phyloP scores from a whole-genome alignment of 2,329 filamentous ascomycete species.

The Hymenoscyphus repandus region DNA sequence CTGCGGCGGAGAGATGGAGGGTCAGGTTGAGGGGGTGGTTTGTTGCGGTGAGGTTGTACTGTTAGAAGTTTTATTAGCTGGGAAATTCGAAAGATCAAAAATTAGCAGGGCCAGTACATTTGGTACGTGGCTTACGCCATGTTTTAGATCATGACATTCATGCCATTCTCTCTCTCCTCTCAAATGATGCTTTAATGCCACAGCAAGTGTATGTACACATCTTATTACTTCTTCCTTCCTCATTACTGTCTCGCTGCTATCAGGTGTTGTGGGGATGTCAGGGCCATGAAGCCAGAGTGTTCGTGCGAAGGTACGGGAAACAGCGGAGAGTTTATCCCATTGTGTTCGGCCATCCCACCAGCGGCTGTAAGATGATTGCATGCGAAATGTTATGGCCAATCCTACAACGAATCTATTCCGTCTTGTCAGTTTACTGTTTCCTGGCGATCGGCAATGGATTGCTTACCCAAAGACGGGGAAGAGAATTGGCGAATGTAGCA shows the following conservation, averaged over 20 bases:
- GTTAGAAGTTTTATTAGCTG: not conserved
- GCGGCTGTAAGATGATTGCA: constrained; percentile 16
- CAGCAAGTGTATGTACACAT: constrained; percentile 7
- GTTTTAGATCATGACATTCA: constrained; percentile 6
- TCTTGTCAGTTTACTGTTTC: not conserved
- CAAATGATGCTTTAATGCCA: constrained; percentile 14
- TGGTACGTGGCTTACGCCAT: constrained; percentile 5
- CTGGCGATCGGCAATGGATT: not conserved
- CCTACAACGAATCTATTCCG: constrained; percentile 14
- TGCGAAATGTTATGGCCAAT: constrained; percentile 16
- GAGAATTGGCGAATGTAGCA: constrained; percentile 12
- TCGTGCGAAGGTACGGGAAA: constrained; percentile 14
- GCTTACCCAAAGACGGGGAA: constrained; percentile 15
- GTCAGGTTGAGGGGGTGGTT: constrained; percentile 22
- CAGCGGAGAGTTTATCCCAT: constrained; percentile 15
- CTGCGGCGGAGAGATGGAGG: constrained; percentile 15
- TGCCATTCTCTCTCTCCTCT: constrained; percentile 12
- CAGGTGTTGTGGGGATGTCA: not conserved
- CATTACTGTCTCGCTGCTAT: not conserved
- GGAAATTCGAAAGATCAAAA: not conserved
- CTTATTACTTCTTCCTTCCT: constrained; percentile 6
- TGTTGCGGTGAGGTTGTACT: constrained; percentile 12
- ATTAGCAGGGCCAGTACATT: constrained; percentile 3
- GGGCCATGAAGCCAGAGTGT: constrained; percentile 15
- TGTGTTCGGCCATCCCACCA: constrained; percentile 17